Base-by-base conservation (phyloP, 495 filamentous ascomycete species). In the Penicillium turbatum region DNA sequence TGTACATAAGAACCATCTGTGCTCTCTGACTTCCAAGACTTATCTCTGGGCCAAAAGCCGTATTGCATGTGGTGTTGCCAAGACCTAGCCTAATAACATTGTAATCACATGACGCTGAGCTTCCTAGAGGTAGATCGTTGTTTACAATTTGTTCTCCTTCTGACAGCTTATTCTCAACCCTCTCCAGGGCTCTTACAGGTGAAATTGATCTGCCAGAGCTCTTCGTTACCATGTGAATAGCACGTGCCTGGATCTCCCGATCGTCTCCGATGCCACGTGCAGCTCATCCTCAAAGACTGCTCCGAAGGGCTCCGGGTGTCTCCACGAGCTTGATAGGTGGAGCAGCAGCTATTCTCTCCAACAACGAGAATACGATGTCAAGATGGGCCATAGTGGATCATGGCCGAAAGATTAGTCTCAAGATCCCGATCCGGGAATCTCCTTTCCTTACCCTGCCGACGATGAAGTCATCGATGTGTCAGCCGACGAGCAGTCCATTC, bases 401-500 rank as follows among this genome's bases (percentile, higher is more conserved):
- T 54, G 47, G 55, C 19, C 37, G 49, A 15, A 53, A 37, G 30
- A n/a, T 34, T 13, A 37, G 36, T 7, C 26, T 5, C 32, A 17
- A 46, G 17, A 40, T 57, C 47, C 50, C 54, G 56, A 53, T 60
- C 62, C 62, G 60, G 32, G 12, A 48, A 48, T 54, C 60, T 44
- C 60, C 55, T 46, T 57, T 42, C 37, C 49, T 32, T 17, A 37
- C 15, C 1, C 29, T 51, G 12, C 49, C 53, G 40, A 60, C 2
- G 26, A 61, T 66, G 64, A 64, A 54, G 56, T 66, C 61, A 64
- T 64, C 37, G n/a, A 53, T 62, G 32, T 55, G 61, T 66, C 61
- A 66, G 55, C 55, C 38, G 24, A 48, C 54, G 24, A 44, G 24
- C 42, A 26, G 48, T 30, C 36, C n/a, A n/a, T n/a, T 34, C 6